A percentile compares a stretch with the other conserved stretches of the same genome.
These are phyloP conservation scores for Curvularia eragrostidis DNA, from an alignment of 2,329 filamentous ascomycete species.

Conservation along the genomic window DNA sequence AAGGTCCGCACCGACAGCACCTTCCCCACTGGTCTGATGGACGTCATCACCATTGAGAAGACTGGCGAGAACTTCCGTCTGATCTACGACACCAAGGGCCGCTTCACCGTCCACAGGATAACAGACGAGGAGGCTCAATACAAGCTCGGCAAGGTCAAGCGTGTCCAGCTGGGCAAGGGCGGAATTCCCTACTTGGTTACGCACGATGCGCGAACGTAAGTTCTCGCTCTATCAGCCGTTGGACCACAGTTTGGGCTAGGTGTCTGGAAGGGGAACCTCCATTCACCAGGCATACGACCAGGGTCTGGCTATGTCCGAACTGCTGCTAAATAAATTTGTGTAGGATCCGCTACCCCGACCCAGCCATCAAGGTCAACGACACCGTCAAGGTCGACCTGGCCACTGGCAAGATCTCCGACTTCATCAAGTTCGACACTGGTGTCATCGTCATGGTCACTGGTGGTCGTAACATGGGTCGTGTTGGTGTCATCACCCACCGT, in stretches of 20 bases:
- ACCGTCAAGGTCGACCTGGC: constrained; percentile 98
- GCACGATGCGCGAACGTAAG: constrained; percentile 99
- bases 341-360: constrained; percentile 99
- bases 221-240: constrained; percentile 99
- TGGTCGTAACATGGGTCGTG: constrained; percentile 99
- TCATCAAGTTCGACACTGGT: constrained; percentile 98
- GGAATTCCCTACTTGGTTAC: constrained; percentile 99
- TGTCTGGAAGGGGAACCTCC: constrained; percentile 42
- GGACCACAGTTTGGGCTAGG: constrained; percentile 63
- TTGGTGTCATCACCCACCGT: constrained; percentile 99
- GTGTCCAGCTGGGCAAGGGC: constrained; percentile 98
- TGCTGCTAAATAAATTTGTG: constrained; percentile 49
- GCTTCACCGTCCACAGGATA: constrained; percentile 99
- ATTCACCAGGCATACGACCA: constrained; percentile 98
- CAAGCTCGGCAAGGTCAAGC: constrained; percentile 99
- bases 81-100: constrained; percentile 99
- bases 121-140: constrained; percentile 98
- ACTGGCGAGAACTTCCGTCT: constrained; percentile 99
- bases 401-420: constrained; percentile 98
- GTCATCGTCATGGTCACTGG: constrained; percentile 98
- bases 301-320: constrained; percentile 74
- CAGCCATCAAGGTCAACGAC: constrained; percentile 99
- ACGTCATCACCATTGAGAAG: constrained; percentile 99
- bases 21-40: constrained; percentile 99
- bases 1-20: constrained; percentile 99